Conservation (phyloP, 768 basidiomycete genomes). For the Ramaria sp. region DNA sequence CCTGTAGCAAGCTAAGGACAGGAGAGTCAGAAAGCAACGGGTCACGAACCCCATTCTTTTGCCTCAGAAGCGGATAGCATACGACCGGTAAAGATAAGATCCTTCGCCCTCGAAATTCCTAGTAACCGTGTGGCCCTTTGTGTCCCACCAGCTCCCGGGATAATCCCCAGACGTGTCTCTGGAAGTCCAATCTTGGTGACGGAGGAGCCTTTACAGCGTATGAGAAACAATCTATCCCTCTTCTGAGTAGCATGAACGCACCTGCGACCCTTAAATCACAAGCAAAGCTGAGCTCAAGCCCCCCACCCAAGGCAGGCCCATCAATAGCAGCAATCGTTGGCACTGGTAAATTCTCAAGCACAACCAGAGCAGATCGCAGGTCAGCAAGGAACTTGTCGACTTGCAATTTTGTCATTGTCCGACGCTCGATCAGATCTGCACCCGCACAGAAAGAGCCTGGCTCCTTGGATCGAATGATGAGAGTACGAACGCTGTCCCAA, state of each 20-base stretch:
- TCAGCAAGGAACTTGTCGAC: slow-evolving; percentile 70
- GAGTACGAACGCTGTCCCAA: slow-evolving; percentile 49
- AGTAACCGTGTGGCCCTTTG: slow-evolving; percentile 71
- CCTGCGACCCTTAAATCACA: slow-evolving; percentile 89
- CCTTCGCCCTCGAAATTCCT: slow-evolving; percentile 73
- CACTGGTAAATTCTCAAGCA: slow-evolving; percentile 73
- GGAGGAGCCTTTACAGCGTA: slow-evolving; percentile 31
- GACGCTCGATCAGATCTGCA: slow-evolving; percentile 78
- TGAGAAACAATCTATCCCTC: not conserved
- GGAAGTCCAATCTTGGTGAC: slow-evolving; percentile 86
- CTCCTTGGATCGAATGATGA: slow-evolving; percentile 75
- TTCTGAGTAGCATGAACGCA: slow-evolving; percentile 22
- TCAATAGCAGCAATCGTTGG: slow-evolving; percentile 91
- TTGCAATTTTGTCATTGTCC: slow-evolving; percentile 66
- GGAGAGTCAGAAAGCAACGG: slow-evolving; percentile 1
- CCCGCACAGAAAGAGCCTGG: slow-evolving; percentile 84
- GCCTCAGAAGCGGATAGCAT: slow-evolving; percentile 58
- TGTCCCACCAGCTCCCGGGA: slow-evolving; percentile 86
- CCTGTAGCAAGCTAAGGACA: slow-evolving; percentile 31
- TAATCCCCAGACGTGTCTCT: slow-evolving; percentile 68
- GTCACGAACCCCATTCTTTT: slow-evolving; percentile 48
- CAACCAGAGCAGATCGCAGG: slow-evolving; percentile 57
- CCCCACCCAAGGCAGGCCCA: slow-evolving; percentile 89
- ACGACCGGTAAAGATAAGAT: slow-evolving; percentile 75
- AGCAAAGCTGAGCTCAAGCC: slow-evolving; percentile 75